phyloP scores from a whole-genome alignment of 2,329 filamentous ascomycete species.

The Ophiostoma quercus region DNA sequence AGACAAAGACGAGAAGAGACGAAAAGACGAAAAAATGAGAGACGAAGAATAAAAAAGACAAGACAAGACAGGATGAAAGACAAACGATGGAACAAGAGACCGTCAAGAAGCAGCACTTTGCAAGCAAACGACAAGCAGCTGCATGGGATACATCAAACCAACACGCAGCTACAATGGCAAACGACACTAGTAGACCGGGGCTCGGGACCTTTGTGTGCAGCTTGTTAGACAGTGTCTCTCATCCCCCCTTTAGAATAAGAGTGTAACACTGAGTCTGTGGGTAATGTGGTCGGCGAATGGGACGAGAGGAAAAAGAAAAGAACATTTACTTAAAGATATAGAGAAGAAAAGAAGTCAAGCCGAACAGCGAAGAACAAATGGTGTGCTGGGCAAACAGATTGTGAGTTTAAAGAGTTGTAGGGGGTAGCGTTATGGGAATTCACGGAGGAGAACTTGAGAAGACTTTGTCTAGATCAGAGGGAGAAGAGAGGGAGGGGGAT shows the following conservation, averaged over 20 bases:
- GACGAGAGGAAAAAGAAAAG: not conserved
- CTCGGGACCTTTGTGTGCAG: constrained; percentile 5
- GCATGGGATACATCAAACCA: constrained; percentile 8
- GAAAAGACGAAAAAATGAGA: not conserved
- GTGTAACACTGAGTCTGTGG: constrained; percentile 11
- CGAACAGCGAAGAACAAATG: not conserved
- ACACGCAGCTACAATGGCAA: not conserved
- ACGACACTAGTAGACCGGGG: not conserved
- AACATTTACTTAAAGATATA: not conserved
- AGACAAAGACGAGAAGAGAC: not conserved
- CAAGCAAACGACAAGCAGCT: constrained; percentile 2
- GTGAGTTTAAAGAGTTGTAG: not conserved
- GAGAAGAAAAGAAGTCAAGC: not conserved
- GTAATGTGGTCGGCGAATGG: not conserved
- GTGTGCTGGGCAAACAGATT: not conserved
- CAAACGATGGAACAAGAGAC: not conserved
- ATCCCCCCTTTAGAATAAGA: not conserved
- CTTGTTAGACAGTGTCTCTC: constrained; percentile 13
- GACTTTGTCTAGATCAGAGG: not conserved
- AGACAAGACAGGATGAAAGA: not conserved
- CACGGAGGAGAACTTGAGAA: not conserved
- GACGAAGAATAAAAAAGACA: not conserved
- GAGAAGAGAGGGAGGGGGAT: not conserved
- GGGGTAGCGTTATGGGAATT: not conserved
- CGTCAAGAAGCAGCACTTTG: constrained; percentile 4